Conservation (phyloP, 2,329 filamentous ascomycete species). For the Xylariomycetidae sp. region DNA sequence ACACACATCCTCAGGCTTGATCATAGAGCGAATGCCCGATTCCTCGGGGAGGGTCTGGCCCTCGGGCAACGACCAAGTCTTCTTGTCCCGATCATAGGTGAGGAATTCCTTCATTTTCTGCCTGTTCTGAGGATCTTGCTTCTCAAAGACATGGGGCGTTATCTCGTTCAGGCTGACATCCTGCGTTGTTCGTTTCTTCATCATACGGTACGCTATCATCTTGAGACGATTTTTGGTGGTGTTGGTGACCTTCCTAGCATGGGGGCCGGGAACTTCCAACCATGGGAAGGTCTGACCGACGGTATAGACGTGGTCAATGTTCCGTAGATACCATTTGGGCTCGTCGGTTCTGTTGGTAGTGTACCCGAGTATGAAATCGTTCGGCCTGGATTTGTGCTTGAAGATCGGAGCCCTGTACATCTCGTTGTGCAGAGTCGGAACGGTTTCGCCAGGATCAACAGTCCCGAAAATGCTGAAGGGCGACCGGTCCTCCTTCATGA, state of each 20-base stretch:
- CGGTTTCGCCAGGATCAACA: constrained; percentile 84
- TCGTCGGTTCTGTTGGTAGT: constrained; percentile 76
- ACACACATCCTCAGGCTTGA: constrained; percentile 93
- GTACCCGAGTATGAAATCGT: constrained; percentile 83
- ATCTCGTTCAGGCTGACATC: constrained; percentile 76
- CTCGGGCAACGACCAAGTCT: constrained; percentile 76
- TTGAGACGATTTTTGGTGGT: constrained; percentile 96
- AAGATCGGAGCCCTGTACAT: constrained; percentile 96
- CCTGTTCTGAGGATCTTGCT: constrained; percentile 90
- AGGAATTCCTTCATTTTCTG: constrained; percentile 98
- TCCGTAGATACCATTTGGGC: constrained; percentile 76
- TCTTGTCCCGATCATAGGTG: constrained; percentile 79
- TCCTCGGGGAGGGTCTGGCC: constrained; percentile 76
- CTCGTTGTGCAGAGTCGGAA: constrained; percentile 86
- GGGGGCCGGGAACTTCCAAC: constrained; percentile 86
- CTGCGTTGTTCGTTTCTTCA: constrained; percentile 67
- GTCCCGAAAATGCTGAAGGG: constrained; percentile 94
- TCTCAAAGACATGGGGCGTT: constrained; percentile 86
- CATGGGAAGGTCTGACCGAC: constrained; percentile 93
- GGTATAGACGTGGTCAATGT: constrained; percentile 84
- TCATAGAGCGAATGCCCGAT: constrained; percentile 75
- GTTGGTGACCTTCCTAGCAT: constrained; percentile 92
- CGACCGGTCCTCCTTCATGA: constrained; percentile 90
- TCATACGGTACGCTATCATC: constrained; percentile 89
- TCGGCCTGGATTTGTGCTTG: constrained; percentile 70